These are phyloP conservation scores for Vachellia collinsii DNA, from an alignment of 306 rosid genomes.

Conservation along the genomic window DNA sequence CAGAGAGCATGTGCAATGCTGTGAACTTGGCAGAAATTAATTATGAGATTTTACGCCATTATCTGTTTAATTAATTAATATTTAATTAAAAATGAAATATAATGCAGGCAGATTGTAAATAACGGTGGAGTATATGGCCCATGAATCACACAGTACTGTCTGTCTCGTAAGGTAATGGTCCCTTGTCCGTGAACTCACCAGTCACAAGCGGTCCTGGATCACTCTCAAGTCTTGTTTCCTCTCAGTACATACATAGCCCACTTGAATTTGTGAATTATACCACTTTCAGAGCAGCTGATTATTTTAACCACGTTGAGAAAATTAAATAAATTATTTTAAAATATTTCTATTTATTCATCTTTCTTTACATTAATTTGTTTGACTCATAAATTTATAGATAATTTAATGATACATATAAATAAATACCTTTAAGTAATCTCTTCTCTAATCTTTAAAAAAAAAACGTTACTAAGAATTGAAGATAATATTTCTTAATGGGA, in stretches of 20 bases:
- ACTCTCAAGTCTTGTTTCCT: neutral
- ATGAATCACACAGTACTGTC: neutral
- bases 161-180: neutral
- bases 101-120: neutral
- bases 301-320: too few species aligned
- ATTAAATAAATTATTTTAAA: too few species aligned
- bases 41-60: neutral
- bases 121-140: neutral
- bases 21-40: neutral
- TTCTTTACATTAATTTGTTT: too few species aligned
- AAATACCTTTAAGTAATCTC: too few species aligned
- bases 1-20: neutral
- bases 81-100: neutral
- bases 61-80: neutral
- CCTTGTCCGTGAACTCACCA: neutral
- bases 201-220: neutral
- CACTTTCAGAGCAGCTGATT: too few species aligned
- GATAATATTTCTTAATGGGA: too few species aligned
- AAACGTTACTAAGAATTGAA: too few species aligned
- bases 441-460: too few species aligned
- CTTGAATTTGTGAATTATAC: neutral
- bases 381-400: too few species aligned
- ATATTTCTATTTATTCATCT: too few species aligned
- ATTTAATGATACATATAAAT: too few species aligned
- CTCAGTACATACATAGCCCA: neutral